Evolutionary conservation across 306 rosid species (phyloP).

Genomic region (Herpetospermum pedunculosum): DNA sequence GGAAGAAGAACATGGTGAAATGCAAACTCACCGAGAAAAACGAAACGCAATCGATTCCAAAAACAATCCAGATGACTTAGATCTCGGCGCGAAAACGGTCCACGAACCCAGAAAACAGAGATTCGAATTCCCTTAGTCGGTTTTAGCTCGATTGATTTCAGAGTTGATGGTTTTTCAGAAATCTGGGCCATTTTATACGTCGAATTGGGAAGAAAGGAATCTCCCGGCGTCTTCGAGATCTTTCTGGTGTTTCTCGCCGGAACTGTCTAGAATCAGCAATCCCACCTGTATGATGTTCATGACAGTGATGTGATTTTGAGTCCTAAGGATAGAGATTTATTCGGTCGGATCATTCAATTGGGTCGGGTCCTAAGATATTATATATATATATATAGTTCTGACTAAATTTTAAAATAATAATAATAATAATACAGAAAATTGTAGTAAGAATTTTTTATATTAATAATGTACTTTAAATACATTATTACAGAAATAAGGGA

Average conservation of each 20-base stretch:
- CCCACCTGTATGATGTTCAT: constrained; percentile 16
- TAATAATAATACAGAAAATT: no score
- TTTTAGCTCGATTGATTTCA: neutral
- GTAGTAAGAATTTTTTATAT: no score
- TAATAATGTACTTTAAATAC: no score
- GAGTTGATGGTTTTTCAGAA: neutral
- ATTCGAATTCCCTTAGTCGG: neutral
- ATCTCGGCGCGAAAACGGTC: constrained; percentile 31
- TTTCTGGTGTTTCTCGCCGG: constrained; percentile 23
- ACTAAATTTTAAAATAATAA: no score
- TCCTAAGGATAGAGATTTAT: no score
- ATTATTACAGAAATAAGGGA: no score
- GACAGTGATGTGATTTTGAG: no score
- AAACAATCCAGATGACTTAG: constrained; percentile 33
- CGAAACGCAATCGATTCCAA: constrained; percentile 24
- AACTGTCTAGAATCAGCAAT: constrained; percentile 21
- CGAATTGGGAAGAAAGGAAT: neutral
- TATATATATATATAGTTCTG: no score
- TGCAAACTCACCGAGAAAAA: neutral
- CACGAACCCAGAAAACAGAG: constrained; percentile 37
- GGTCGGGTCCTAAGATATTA: no score
- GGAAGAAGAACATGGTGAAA: constrained; percentile 11
- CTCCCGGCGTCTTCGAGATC: constrained; percentile 19
- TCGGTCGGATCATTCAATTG: no score
- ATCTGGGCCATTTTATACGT: neutral